phyloP scores from a whole-genome alignment of 306 rosid species.

The Carpinus fangiana region DNA sequence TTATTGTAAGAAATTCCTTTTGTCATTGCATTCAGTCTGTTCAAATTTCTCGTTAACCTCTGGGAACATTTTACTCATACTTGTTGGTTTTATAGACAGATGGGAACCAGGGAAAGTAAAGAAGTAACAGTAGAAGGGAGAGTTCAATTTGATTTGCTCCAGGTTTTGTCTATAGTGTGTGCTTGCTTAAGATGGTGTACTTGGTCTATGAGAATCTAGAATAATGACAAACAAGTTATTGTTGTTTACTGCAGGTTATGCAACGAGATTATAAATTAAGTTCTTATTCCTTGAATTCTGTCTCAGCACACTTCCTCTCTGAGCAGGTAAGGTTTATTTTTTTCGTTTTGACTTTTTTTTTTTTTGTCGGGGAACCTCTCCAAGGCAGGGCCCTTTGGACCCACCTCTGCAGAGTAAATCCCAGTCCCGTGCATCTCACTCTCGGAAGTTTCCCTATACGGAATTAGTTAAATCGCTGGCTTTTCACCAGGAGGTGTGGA shows the following conservation, averaged over 20 bases:
- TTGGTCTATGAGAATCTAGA: constrained; percentile 14
- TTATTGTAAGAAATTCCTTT: background rate
- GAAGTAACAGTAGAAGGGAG: constrained; percentile 93
- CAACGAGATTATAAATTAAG: constrained; percentile 94
- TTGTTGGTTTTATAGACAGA: constrained; percentile 65
- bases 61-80: constrained; percentile 15
- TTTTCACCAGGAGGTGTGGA: too few species aligned
- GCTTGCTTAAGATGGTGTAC: constrained; percentile 29
- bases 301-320: constrained; percentile 93
- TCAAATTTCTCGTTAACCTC: constrained; percentile 13
- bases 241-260: constrained; percentile 57
- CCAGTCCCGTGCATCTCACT: too few species aligned
- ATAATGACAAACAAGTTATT: constrained; percentile 27
- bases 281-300: constrained; percentile 95
- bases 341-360: constrained; percentile 7
- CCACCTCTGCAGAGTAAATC: too few species aligned
- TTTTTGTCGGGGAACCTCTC: too few species aligned
- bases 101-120: constrained; percentile 94
- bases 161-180: constrained; percentile 51
- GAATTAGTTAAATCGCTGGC: too few species aligned
- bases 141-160: constrained; percentile 97
- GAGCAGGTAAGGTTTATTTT: constrained; percentile 67
- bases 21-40: background rate
- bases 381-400: too few species aligned
- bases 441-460: too few species aligned